Conservation (phyloP, 208 protist species). For the Leishmania gerbilli region DNA sequence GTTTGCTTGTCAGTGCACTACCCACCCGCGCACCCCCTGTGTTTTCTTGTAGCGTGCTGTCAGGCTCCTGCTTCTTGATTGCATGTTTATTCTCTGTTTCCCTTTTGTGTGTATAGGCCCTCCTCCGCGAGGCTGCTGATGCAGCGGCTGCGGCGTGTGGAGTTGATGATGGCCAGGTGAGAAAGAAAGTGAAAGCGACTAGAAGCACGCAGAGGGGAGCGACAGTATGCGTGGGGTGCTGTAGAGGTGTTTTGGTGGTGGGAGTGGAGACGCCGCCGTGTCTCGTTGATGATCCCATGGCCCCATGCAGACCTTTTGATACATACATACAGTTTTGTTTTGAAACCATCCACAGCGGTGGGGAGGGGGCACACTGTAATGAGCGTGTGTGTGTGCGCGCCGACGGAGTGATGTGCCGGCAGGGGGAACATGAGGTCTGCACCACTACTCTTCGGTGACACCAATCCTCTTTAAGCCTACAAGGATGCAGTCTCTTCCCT, state of each 20-base stretch:
- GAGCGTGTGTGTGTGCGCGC: not conserved
- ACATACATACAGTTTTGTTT: not conserved
- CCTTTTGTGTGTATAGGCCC: not conserved
- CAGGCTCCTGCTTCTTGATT: not conserved
- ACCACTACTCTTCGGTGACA: not conserved
- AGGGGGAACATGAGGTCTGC: not conserved
- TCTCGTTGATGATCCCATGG: not conserved
- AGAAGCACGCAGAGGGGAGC: not conserved
- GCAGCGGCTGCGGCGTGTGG: not conserved
- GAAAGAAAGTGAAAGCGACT: not conserved
- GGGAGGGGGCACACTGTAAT: not conserved
- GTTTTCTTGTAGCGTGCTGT: not conserved
- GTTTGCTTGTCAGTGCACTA: not conserved
- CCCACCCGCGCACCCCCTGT: not conserved
- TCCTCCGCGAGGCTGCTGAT: not conserved
- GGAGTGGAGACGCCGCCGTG: not conserved
- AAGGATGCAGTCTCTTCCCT: not conserved
- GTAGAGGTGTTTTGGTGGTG: not conserved
- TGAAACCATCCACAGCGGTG: not conserved
- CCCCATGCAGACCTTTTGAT: not conserved
- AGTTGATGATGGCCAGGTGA: not conserved
- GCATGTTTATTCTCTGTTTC: not conserved
- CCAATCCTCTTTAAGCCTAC: not conserved
- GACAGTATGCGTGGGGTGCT: not conserved
- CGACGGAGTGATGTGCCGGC: not conserved